Evolutionary conservation across 306 rosid genomes (phyloP).

Genomic region (Ammopiptanthus mongolicus): DNA sequence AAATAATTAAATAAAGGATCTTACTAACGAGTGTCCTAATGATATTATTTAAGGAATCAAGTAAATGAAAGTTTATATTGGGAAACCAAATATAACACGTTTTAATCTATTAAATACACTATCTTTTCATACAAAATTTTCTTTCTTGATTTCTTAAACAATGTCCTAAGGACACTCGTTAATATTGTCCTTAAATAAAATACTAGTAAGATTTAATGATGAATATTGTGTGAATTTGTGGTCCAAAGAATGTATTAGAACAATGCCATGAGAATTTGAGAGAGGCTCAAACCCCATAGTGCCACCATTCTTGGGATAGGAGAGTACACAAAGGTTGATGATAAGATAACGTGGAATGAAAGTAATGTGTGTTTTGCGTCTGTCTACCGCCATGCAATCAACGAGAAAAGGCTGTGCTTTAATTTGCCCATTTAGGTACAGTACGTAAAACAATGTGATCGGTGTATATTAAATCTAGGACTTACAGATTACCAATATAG

Average conservation of each 20-base stretch:
- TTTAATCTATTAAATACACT: no score
- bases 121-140: no score
- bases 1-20: neutral
- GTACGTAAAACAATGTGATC: neutral
- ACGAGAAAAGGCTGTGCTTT: constrained; percentile 28
- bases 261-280: neutral
- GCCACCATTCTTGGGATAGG: constrained; percentile 25
- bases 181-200: no score
- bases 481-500: constrained; percentile 8
- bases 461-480: neutral
- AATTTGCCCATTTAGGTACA: constrained; percentile 10
- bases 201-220: no score
- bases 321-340: constrained; percentile 9
- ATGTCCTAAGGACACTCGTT: no score
- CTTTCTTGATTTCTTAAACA: no score
- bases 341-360: constrained; percentile 32
- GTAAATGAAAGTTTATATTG: no score
- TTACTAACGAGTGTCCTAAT: no score
- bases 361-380: constrained; percentile 46
- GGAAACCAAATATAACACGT: no score
- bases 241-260: constrained; percentile 31
- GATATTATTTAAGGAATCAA: no score
- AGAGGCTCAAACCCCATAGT: neutral
- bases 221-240: constrained; percentile 5
- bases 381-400: constrained; percentile 49